Conservation (phyloP, 2,329 filamentous ascomycete genomes). For the Colletotrichum spinosum region DNA sequence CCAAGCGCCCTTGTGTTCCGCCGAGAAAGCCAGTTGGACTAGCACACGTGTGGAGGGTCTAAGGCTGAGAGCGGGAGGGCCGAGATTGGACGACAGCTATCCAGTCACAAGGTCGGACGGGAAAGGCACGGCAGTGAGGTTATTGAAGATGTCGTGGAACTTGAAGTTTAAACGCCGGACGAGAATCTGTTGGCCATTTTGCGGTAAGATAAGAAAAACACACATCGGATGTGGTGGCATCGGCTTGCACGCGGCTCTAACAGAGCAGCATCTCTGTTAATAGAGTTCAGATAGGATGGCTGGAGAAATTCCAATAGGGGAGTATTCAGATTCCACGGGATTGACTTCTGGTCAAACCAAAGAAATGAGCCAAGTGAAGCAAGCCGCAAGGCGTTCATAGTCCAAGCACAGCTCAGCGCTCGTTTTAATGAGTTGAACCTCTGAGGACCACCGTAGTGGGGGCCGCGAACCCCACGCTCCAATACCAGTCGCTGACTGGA, state of each 20-base stretch:
- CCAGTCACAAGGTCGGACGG: slow-evolving; percentile 5
- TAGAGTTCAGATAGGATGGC: too few species aligned
- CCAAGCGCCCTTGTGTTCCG: neutral
- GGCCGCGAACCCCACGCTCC: slow-evolving; percentile 19
- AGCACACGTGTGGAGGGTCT: slow-evolving; percentile 4
- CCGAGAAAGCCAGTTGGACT: neutral
- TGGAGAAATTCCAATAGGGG: too few species aligned
- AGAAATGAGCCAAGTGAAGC: neutral
- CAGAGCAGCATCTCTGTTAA: too few species aligned
- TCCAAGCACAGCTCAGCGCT: neutral
- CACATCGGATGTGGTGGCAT: too few species aligned
- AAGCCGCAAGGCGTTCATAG: neutral
- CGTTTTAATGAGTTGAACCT: slow-evolving; percentile 10
- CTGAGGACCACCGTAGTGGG: slow-evolving; percentile 12
- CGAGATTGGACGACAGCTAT: slow-evolving; percentile 13
- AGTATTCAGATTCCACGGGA: too few species aligned
- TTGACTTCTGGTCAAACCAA: neutral
- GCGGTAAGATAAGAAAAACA: neutral
- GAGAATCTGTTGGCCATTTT: neutral
- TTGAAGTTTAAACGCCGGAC: too few species aligned
- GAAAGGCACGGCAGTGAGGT: neutral
- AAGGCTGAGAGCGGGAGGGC: slow-evolving; percentile 1
- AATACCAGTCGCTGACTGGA: slow-evolving; percentile 20
- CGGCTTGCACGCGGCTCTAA: too few species aligned
- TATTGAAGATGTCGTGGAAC: too few species aligned